These are phyloP conservation scores for Aspergillus ostianus DNA, from an alignment of 495 filamentous ascomycete genomes.

Conservation along the genomic window DNA sequence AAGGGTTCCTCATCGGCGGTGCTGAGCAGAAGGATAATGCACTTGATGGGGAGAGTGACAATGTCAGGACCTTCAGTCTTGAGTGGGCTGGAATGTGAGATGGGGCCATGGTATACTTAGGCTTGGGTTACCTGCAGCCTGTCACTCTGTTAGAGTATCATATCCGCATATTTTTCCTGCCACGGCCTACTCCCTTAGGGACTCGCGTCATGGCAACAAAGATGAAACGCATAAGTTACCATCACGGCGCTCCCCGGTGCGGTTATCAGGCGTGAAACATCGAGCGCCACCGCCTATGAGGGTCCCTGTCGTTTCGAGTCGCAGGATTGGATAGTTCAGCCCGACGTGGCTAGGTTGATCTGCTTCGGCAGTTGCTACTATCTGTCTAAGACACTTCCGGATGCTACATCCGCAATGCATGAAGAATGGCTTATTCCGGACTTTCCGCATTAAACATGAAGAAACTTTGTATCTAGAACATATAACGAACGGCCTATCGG, in stretches of 20 bases:
- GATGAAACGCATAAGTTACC: too few relatives aligned
- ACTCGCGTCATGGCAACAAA: neutral
- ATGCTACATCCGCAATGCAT: too few relatives aligned
- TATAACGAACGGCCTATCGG: neutral
- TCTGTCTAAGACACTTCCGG: too few relatives aligned
- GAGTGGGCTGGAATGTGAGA: slow-evolving; percentile 82
- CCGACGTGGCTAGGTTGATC: too few relatives aligned
- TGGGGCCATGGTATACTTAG: neutral
- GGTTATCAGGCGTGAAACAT: too few relatives aligned
- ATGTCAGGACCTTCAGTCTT: slow-evolving; percentile 68
- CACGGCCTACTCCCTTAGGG: neutral
- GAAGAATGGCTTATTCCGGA: too few relatives aligned
- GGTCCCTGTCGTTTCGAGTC: too few relatives aligned
- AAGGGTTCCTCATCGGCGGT: slow-evolving; percentile 86
- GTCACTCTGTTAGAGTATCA: neutral
- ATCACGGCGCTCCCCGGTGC: too few relatives aligned
- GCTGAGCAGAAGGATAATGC: slow-evolving; percentile 30
- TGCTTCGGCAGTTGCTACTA: too few relatives aligned
- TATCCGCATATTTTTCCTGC: neutral
- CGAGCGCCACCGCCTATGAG: too few relatives aligned
- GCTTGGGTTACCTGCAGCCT: neutral
- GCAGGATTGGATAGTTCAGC: too few relatives aligned
- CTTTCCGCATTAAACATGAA: too few relatives aligned
- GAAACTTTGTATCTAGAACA: neutral
- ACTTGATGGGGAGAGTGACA: slow-evolving; percentile 24